Evolutionary conservation across 352 stramenopile genomes (phyloP).

Genomic region (Achlya hypogyna): DNA sequence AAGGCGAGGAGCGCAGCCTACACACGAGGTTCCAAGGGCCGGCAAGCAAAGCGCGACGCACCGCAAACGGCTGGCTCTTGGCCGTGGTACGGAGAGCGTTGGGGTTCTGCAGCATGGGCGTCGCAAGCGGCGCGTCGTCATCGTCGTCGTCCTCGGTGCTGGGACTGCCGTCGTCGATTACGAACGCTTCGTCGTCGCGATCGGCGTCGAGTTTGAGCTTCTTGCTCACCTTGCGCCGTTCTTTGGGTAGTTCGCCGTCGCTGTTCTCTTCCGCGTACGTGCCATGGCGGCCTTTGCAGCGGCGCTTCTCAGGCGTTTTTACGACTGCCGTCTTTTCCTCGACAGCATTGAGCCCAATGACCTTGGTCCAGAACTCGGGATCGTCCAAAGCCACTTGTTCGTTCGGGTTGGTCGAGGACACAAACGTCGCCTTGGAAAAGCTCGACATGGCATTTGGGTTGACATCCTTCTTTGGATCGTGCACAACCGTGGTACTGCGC

Average conservation of each 20-base stretch:
- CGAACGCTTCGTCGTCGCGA: slow-evolving; percentile 30
- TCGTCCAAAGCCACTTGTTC: slow-evolving; percentile 88
- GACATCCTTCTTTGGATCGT: slow-evolving; percentile 56
- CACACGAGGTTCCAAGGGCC: background rate
- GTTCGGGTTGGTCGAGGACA: slow-evolving; percentile 77
- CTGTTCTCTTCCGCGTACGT: slow-evolving; percentile 1
- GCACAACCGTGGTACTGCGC: slow-evolving; percentile 79
- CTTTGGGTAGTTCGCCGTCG: background rate
- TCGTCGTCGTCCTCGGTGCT: slow-evolving; percentile 17
- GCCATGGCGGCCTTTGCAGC: slow-evolving; percentile 28
- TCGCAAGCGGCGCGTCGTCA: background rate
- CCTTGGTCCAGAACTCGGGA: slow-evolving; percentile 92
- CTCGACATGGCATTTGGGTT: slow-evolving; percentile 60
- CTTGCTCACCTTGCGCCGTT: background rate
- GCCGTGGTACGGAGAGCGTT: slow-evolving; percentile 2
- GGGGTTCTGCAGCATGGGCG: background rate
- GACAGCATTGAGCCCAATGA: slow-evolving; percentile 77
- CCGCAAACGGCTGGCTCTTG: slow-evolving; percentile 16
- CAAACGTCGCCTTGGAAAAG: slow-evolving; percentile 91
- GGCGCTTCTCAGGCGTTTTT: slow-evolving; percentile 64
- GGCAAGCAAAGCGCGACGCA: slow-evolving; percentile 10
- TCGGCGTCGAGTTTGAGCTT: slow-evolving; percentile 36
- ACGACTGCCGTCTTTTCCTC: slow-evolving; percentile 49
- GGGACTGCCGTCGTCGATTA: background rate
- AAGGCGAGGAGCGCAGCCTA: slow-evolving; percentile 44